Conservation (phyloP, 306 rosid genomes). For the Medicago ruthenica region DNA sequence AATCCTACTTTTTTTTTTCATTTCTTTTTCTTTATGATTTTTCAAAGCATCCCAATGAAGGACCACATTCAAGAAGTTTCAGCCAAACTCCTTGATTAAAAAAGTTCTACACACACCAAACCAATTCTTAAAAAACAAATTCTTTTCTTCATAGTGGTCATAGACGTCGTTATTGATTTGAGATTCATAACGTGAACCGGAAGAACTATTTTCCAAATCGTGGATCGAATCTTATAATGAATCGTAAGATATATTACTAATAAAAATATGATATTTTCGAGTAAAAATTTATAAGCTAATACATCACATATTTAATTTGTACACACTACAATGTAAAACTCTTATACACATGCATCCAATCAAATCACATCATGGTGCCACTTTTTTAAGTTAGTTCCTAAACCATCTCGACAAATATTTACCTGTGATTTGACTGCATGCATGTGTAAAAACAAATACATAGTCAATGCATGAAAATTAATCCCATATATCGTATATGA, state of each 20-base stretch:
- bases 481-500: too few species aligned
- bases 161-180: background rate
- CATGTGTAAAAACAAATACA: too few species aligned
- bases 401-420: too few species aligned
- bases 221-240: background rate
- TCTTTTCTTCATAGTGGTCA: background rate
- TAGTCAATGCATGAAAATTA: too few species aligned
- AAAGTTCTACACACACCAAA: background rate
- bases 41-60: conserved; percentile 30
- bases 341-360: too few species aligned
- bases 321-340: too few species aligned
- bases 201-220: background rate
- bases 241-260: background rate
- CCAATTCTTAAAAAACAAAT: background rate
- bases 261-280: background rate
- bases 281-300: background rate
- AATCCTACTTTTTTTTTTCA: conserved; percentile 13
- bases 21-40: conserved; percentile 41
- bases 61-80: conserved; percentile 11
- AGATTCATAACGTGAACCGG: background rate
- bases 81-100: background rate
- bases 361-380: too few species aligned
- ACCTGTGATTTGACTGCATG: too few species aligned
- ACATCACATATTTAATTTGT: background rate
- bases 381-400: too few species aligned